Conservation (phyloP, 2,329 filamentous ascomycete genomes). For the Hymenoscyphus fraxineus region DNA sequence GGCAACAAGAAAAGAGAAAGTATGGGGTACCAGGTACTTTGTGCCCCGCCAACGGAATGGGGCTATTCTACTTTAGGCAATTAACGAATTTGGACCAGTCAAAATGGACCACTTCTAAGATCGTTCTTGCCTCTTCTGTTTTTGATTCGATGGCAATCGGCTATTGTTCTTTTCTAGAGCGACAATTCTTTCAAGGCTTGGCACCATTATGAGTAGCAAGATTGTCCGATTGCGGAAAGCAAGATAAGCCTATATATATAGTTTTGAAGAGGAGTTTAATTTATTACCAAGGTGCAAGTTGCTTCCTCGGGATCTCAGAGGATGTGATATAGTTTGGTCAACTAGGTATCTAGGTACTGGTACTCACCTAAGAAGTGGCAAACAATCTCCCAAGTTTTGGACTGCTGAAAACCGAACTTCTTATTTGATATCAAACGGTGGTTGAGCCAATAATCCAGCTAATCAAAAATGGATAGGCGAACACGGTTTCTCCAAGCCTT, state of each 20-base stretch:
- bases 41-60: not conserved
- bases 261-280: not conserved
- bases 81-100: constrained; percentile 1
- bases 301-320: too few species aligned
- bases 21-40: not conserved
- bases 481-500: not conserved
- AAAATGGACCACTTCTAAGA: not conserved
- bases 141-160: not conserved
- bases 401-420: not conserved
- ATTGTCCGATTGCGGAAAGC: not conserved
- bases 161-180: not conserved
- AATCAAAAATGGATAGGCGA: too few species aligned
- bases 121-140: not conserved
- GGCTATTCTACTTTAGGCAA: not conserved
- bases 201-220: not conserved
- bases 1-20: not conserved
- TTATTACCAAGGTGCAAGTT: too few species aligned
- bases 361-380: not conserved
- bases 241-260: not conserved
- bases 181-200: not conserved
- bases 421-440: not conserved
- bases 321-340: not conserved
- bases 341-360: too few species aligned
- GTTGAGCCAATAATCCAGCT: not conserved
- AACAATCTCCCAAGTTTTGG: not conserved